A percentile compares a stretch with the other conserved stretches of the same genome.
Evolutionary conservation across 352 stramenopile species (phyloP).

Genomic region (Globisporangium megalacanthum): DNA sequence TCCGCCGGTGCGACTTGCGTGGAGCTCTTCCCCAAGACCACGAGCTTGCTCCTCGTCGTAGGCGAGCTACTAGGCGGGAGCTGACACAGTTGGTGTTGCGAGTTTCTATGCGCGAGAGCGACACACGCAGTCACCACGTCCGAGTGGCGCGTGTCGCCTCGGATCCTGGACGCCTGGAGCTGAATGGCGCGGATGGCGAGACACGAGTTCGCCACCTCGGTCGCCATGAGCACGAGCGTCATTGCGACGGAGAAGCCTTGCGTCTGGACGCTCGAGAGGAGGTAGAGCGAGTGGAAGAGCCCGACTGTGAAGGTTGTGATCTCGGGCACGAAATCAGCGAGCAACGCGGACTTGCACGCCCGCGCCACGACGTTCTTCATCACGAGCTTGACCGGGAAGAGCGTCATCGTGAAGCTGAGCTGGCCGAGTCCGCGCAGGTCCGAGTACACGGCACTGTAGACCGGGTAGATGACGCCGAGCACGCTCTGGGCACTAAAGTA

Average conservation of each 20-base stretch:
- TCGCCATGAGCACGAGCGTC: too few relatives aligned
- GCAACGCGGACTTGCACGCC: conserved; percentile 12
- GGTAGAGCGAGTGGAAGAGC: conserved; percentile 40
- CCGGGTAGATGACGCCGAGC: conserved; percentile 15
- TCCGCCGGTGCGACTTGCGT: too few relatives aligned
- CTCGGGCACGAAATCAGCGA: conserved; percentile 30
- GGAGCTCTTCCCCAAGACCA: too few relatives aligned
- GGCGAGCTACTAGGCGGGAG: too few relatives aligned
- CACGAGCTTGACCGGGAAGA: conserved; percentile 14
- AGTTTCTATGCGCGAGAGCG: too few relatives aligned
- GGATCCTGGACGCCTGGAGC: not conserved
- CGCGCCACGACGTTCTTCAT: conserved; percentile 22
- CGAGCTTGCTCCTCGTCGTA: not conserved
- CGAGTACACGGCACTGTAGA: conserved; percentile 18
- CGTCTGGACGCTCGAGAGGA: conserved; percentile 32
- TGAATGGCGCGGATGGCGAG: conserved; percentile 2
- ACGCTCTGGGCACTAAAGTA: conserved; percentile 7
- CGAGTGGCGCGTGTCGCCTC: not conserved
- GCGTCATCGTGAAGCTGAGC: conserved; percentile 10
- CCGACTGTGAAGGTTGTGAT: conserved; percentile 35
- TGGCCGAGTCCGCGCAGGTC: conserved; percentile 6
- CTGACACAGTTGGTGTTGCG: too few relatives aligned
- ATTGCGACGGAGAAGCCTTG: too few relatives aligned
- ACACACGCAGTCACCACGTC: too few relatives aligned
- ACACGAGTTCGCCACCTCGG: not conserved